Evolutionary conservation across 2,329 filamentous ascomycete species (phyloP), one percentile per base, ranked within the genome.

Genomic region (Aspergillus puulaauensis): DNA sequence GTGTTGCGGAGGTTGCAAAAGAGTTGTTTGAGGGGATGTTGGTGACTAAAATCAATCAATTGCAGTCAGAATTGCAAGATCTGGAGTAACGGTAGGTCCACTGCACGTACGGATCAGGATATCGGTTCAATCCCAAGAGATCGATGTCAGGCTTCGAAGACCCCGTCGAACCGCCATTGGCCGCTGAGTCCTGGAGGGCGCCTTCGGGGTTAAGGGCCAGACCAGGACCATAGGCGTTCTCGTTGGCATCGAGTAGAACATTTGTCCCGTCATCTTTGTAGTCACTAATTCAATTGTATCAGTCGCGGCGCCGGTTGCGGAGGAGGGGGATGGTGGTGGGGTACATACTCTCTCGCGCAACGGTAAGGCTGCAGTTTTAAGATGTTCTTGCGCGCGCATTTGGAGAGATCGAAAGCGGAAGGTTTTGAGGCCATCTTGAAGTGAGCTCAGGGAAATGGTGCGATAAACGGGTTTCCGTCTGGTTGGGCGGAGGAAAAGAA

Each of bases 251-350:
- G 64, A 99, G 89, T 52, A 99, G 88, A 68, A 98, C 87, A 71
- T 98, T 98, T 58, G 87, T 93, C 66, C 95, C 95, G 73, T 99
- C 90, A 74, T 99, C 93, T 80, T 99, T 97, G 84, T 99, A 98
- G 83, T 99, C 95, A 79, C 91, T 96, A 71, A 70, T 51, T 67
- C 62, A 62, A 73, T 64, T 69, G 66, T 24, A 17, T 45, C 41
- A 51, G 39, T 50, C 17, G 62, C 49, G 48, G n/a, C 33, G 55
- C 52, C 56, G 43, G 48, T 54, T 61, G 52, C 19, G 47, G 17
- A 46, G 37, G 52, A 39, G 24, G 44, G 56, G 54, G 7, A 27
- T 27, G 24, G 14, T 50, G 43, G 57, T 52, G 48, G 52, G 59
- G 55, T 51, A 77, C 87, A 76, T 79, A 91, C 90, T 93, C 90